phyloP scores from a whole-genome alignment of 352 stramenopile species.

The Phytophthora citrophthora region DNA sequence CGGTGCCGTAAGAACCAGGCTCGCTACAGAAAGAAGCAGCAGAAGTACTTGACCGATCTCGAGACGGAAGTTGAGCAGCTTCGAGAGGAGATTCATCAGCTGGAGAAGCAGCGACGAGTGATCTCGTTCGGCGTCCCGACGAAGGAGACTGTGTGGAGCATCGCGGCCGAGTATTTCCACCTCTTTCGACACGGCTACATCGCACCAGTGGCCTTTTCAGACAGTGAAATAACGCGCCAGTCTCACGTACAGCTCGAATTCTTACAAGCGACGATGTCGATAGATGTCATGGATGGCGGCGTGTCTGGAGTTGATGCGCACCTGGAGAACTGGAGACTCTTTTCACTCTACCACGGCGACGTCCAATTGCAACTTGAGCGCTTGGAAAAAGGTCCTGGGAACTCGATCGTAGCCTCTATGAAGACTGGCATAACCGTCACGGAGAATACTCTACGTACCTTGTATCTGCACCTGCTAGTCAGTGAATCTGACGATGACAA shows the following conservation, averaged over 20 bases:
- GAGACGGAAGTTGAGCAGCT: slow-evolving; percentile 25
- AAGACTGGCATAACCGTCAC: slow-evolving; percentile 17
- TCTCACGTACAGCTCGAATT: slow-evolving; percentile 17
- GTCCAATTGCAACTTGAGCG: slow-evolving; percentile 24
- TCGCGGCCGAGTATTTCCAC: slow-evolving; percentile 16
- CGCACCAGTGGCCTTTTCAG: background rate
- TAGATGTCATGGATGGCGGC: slow-evolving; percentile 9
- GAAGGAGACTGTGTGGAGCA: slow-evolving; percentile 10
- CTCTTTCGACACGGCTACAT: slow-evolving; percentile 31
- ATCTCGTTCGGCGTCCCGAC: slow-evolving; percentile 3
- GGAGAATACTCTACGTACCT: slow-evolving; percentile 14
- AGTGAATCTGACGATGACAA: background rate
- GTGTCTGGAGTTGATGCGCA: slow-evolving; percentile 13
- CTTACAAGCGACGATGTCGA: slow-evolving; percentile 15
- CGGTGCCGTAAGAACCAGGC: slow-evolving; percentile 48
- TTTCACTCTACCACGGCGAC: slow-evolving; percentile 14
- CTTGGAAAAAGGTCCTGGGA: slow-evolving; percentile 4
- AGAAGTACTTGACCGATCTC: slow-evolving; percentile 19
- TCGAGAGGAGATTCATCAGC: slow-evolving; percentile 23
- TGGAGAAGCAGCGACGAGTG: slow-evolving; percentile 25
- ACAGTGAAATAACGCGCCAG: background rate
- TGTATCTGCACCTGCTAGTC: slow-evolving; percentile 23
- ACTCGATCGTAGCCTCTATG: slow-evolving; percentile 1
- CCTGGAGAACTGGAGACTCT: slow-evolving; percentile 21
- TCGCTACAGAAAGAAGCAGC: slow-evolving; percentile 42